Conservation (phyloP, 148 eudicot genomes). For the Rhododendron molle region DNA sequence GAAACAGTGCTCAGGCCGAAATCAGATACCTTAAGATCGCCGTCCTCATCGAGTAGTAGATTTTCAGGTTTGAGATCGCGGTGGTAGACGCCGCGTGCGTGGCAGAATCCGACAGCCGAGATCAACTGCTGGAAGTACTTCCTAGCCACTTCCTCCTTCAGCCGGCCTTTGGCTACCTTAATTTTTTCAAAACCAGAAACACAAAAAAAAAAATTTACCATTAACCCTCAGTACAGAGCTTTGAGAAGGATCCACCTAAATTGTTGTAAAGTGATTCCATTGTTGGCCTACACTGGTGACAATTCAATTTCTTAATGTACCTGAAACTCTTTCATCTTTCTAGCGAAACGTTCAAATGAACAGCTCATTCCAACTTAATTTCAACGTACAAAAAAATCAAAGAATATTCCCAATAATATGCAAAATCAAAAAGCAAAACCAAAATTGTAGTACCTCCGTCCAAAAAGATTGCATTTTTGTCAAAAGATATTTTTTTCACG, state of each 20-base stretch:
- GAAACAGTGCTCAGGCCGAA: slow-evolving; percentile 55
- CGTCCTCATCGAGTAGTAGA: slow-evolving; percentile 46
- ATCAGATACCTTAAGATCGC: slow-evolving; percentile 60
- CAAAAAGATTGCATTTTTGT: not conserved
- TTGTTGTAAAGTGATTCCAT: not conserved
- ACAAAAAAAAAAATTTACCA: not conserved
- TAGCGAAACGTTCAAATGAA: not conserved
- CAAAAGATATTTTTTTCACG: too few relatives aligned
- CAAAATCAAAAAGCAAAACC: not conserved
- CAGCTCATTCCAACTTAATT: not conserved
- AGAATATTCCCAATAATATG: not conserved
- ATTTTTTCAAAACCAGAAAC: not conserved
- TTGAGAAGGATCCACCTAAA: not conserved
- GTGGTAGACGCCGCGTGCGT: slow-evolving; percentile 56
- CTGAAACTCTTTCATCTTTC: not conserved
- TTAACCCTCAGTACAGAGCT: not conserved
- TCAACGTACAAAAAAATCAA: not conserved
- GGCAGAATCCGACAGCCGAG: slow-evolving; percentile 56
- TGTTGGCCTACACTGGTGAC: not conserved
- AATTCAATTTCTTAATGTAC: not conserved
- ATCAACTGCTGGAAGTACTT: slow-evolving; percentile 58
- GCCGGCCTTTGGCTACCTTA: slow-evolving; percentile 33
- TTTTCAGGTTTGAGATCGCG: slow-evolving; percentile 66
- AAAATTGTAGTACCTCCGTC: not conserved
- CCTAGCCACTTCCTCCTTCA: slow-evolving; percentile 50